Conservation (phyloP, 2,329 filamentous ascomycete genomes). For the Fusarium sp. region DNA sequence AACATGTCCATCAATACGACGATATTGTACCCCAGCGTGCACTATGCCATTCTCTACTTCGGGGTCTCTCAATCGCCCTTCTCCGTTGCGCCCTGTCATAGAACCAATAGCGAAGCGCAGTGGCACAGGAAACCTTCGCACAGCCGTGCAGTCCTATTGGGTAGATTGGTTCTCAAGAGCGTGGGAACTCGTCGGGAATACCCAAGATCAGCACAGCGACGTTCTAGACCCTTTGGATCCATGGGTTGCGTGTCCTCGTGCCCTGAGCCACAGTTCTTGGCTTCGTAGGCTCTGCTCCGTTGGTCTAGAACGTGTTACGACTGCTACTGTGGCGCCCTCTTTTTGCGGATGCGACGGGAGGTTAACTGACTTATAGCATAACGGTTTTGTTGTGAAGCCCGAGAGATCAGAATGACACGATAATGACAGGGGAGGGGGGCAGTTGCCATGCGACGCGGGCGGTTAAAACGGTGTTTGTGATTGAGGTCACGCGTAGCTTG, state of each 20-base stretch:
- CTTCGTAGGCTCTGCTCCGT: not conserved
- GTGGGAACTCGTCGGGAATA: slow-evolving; percentile 42
- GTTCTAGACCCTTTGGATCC: slow-evolving; percentile 14
- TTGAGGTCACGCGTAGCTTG: slow-evolving; percentile 9
- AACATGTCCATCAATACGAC: not conserved
- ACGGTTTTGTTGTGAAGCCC: slow-evolving; percentile 21
- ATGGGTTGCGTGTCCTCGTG: slow-evolving; percentile 33
- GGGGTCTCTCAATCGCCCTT: not conserved
- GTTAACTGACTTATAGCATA: not conserved
- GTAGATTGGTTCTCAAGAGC: not conserved
- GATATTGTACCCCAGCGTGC: not conserved
- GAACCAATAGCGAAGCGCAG: slow-evolving; percentile 11
- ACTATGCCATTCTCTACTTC: not conserved
- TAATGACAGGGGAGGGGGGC: not conserved
- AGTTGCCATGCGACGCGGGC: not conserved
- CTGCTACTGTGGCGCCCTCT: slow-evolving; percentile 18
- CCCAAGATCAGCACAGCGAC: slow-evolving; percentile 7
- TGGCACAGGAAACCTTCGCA: not conserved
- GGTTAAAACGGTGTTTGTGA: slow-evolving; percentile 10
- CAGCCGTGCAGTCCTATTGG: slow-evolving; percentile 1
- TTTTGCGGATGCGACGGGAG: slow-evolving; percentile 27
- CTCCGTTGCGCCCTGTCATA: not conserved
- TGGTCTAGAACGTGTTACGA: slow-evolving; percentile 27
- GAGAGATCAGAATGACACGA: not conserved
- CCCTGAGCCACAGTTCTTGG: slow-evolving; percentile 36